A percentile compares a stretch with the other conserved stretches of the same genome.
phyloP scores from a whole-genome alignment of 139 green algal genomes.

The Volvox reticuliferus region DNA sequence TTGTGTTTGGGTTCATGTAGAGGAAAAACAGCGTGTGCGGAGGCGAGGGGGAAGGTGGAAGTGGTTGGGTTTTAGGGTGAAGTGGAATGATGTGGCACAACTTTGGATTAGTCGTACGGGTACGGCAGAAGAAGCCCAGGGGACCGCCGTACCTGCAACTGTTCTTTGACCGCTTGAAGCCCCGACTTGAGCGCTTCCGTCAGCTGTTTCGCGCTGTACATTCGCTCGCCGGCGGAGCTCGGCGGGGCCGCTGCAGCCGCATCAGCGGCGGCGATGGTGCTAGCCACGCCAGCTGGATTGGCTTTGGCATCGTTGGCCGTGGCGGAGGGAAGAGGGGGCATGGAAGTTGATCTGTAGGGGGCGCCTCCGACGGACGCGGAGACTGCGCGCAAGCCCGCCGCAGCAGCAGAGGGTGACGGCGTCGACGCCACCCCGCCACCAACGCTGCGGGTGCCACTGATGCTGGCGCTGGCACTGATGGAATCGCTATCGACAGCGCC shows the following conservation, averaged over 20 bases:
- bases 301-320: too few relatives aligned
- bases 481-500: background rate
- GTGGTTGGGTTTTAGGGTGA: background rate
- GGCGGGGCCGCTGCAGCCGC: background rate
- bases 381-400: background rate
- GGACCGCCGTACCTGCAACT: slow-evolving; percentile 30
- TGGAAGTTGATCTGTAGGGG: background rate
- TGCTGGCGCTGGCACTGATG: background rate
- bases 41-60: background rate
- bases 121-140: too few relatives aligned
- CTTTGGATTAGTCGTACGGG: too few relatives aligned
- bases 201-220: slow-evolving; percentile 58
- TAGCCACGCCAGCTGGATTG: too few relatives aligned
- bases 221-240: slow-evolving; percentile 43
- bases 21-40: background rate
- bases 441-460: background rate
- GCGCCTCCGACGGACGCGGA: background rate
- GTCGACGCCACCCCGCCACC: background rate
- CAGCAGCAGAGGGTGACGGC: background rate
- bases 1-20: too few relatives aligned
- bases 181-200: slow-evolving; percentile 48
- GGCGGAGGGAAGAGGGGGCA: background rate
- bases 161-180: slow-evolving; percentile 49
- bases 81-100: too few relatives aligned
- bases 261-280: background rate